A percentile compares a stretch with the other conserved stretches of the same genome.
Conservation (phyloP, 1,284 basidiomycete genomes). For the Ceratobasidium papillatum region DNA sequence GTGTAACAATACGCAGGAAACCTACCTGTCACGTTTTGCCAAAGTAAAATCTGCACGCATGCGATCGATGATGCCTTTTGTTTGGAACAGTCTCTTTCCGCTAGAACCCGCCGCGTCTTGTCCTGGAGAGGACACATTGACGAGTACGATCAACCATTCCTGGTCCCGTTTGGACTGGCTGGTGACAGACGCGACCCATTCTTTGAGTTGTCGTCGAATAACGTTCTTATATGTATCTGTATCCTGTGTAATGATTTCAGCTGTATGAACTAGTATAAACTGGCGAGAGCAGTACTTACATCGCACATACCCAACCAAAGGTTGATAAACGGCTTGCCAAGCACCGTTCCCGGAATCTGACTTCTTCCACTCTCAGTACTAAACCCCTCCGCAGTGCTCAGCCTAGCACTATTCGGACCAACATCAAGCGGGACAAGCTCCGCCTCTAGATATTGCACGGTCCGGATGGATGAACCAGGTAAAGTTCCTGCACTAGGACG, state of each 20-base stretch:
- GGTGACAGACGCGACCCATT: constrained; percentile 80
- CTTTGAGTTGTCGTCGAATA: constrained; percentile 85
- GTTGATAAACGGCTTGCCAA: constrained; percentile 87
- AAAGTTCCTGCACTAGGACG: constrained; percentile 67
- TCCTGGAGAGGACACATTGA: constrained; percentile 71
- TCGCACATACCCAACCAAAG: constrained; percentile 88
- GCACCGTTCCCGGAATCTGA: constrained; percentile 77
- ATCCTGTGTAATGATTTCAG: constrained; percentile 66
- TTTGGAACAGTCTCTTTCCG: constrained; percentile 75
- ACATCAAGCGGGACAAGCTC: constrained; percentile 72
- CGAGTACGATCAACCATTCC: constrained; percentile 88
- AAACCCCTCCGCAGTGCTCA: constrained; percentile 30
- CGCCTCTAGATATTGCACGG: constrained; percentile 87
- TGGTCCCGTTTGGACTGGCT: constrained; percentile 71
- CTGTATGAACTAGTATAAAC: too few relatives aligned
- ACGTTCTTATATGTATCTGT: constrained; percentile 81
- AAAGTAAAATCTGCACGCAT: constrained; percentile 92
- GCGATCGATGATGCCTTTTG: constrained; percentile 89
- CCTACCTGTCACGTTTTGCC: constrained; percentile 86
- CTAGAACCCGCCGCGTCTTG: constrained; percentile 56
- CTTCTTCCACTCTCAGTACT: constrained; percentile 62
- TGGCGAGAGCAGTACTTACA: too few relatives aligned
- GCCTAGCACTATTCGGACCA: constrained; percentile 6
- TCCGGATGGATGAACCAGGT: constrained; percentile 66
- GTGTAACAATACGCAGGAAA: constrained; percentile 10